phyloP scores from a whole-genome alignment of 208 protist species.

The Leishmania aethiopica region DNA sequence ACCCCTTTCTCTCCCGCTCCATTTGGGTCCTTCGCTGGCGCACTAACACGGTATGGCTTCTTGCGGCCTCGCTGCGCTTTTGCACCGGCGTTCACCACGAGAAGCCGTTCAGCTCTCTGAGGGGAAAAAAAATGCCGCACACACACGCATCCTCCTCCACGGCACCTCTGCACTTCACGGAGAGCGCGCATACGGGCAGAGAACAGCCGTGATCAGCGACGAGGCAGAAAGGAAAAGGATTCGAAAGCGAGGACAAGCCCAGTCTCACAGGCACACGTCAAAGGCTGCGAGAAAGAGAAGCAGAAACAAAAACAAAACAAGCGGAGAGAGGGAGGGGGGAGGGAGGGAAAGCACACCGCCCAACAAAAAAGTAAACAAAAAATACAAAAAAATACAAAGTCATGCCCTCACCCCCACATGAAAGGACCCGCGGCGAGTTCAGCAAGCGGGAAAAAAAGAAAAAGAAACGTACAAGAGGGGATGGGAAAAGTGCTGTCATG shows the following conservation, averaged over 20 bases:
- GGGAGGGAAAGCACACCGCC: not conserved
- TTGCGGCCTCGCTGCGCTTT: not conserved
- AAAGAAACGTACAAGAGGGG: not conserved
- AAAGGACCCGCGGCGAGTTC: not conserved
- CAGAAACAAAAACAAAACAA: not conserved
- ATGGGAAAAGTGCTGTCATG: not conserved
- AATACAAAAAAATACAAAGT: no score
- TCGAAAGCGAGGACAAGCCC: not conserved
- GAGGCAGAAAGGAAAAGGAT: not conserved
- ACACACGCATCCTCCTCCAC: not conserved
- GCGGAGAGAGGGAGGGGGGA: not conserved
- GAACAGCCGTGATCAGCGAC: not conserved
- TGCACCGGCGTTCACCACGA: not conserved
- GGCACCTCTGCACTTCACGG: not conserved
- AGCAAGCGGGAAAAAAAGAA: not conserved
- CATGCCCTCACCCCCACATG: not conserved
- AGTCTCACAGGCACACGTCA: not conserved
- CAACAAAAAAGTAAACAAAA: not conserved
- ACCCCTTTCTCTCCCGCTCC: not conserved
- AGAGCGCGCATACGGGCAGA: not conserved
- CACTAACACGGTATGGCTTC: not conserved
- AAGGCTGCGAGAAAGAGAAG: not conserved
- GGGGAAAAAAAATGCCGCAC: not conserved
- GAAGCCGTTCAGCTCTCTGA: not conserved
- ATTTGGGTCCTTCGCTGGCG: not conserved